Base-by-base conservation (phyloP, 257 asterid genomes). In the Craterostigma plantagineum region DNA sequence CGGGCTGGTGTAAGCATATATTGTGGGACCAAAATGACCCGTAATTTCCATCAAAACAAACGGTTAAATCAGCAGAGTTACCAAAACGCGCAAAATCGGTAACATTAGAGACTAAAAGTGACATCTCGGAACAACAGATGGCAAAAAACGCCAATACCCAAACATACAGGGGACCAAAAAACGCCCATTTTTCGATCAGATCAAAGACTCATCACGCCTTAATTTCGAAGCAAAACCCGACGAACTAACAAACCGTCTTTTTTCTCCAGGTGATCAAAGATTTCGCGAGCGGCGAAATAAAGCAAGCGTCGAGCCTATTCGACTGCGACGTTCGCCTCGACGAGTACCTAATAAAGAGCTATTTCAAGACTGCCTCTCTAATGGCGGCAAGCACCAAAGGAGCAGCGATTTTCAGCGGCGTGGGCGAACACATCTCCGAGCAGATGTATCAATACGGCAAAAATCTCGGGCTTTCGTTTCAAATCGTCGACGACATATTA, bases 221-320 rank as follows among this genome's bases (percentile, higher is more conserved):
- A n/a, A n/a, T n/a, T n/a, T n/a, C n/a, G n/a, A n/a, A n/a, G n/a
- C n/a, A 36, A 12, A 36, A 12, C 11, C 40, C 4, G 8, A n/a
- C 40, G 12, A 9, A 12, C 14, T 36, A 36, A 36, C 4, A 12
- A 36, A 16, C 2, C 8, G n/a, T n/a, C n/a, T n/a, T n/a, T 17
- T 14, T 16, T 7, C 48, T 43, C 45, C 75, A 86, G 97, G 97
- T 81, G 42, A 81, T 87, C 45, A 87, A 87, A 70, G 97, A 87
- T 56, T 87, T 87, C 36, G 97, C 97, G 10, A 81, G 95, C 39
- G 97, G 97, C 12, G 95, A 87, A 76, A 87, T 87, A 66, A 82
- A 73, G 75, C 97, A 86, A 57, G 97, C 94, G 0, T 79, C 93
- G 2, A 61, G 86, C 35, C 52, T 81, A 58, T 87, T 81, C 48